These are phyloP conservation scores for Rubus idaeus DNA, from an alignment of 306 rosid species.

Conservation along the genomic window DNA sequence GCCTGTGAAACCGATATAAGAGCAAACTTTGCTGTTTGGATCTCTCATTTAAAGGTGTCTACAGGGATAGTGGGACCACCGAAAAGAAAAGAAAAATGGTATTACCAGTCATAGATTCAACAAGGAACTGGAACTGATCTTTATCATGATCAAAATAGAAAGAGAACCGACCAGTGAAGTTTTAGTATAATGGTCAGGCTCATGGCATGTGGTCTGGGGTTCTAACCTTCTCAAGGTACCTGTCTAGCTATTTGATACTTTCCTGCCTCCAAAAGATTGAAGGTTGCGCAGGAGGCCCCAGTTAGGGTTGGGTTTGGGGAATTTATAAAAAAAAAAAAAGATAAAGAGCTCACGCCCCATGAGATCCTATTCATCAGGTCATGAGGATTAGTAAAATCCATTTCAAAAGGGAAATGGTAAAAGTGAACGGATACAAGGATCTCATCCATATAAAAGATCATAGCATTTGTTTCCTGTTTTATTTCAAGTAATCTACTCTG, in stretches of 20 bases:
- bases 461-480: constrained; percentile 16
- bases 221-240: background rate
- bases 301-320: background rate
- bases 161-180: background rate
- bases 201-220: background rate
- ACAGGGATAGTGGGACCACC: background rate
- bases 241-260: background rate
- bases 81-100: background rate
- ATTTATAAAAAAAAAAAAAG: background rate
- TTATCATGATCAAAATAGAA: background rate
- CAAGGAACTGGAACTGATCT: background rate
- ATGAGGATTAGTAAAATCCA: background rate
- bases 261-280: background rate
- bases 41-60: background rate
- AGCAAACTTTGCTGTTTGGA: background rate
- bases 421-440: background rate
- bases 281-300: background rate
- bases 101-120: background rate
- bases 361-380: background rate
- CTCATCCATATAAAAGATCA: background rate
- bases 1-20: background rate
- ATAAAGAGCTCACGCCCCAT: background rate
- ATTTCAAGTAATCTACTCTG: constrained; percentile 18
- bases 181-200: background rate
- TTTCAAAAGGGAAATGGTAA: background rate